A percentile compares a stretch with the other conserved stretches of the same genome.
These are phyloP conservation scores for Tripidium arundinaceum DNA, from an alignment of 202 grass and related monocot species.

Conservation along the genomic window DNA sequence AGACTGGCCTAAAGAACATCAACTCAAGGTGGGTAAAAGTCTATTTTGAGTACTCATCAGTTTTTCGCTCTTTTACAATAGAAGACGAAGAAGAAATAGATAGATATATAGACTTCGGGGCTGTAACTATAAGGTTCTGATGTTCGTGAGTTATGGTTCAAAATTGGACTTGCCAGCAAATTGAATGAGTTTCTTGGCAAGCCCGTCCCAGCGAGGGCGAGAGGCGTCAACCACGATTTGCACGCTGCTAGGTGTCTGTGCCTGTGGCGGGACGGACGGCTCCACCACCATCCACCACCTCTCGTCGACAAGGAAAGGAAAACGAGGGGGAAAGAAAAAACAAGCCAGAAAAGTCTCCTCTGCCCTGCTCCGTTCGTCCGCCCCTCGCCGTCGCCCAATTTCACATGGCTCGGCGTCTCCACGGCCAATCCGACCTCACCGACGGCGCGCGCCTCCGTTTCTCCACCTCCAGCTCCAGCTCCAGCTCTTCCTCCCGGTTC, in stretches of 20 bases:
- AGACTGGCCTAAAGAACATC: too few relatives aligned
- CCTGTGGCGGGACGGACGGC: not conserved
- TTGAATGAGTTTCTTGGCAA: not conserved
- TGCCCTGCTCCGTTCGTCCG: not conserved
- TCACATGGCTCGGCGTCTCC: conserved; percentile 21
- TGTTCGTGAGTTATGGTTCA: not conserved
- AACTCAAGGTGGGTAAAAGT: too few relatives aligned
- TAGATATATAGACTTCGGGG: too few relatives aligned
- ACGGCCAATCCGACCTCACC: conserved; percentile 18
- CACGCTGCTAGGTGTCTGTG: not conserved
- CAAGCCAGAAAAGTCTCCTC: not conserved
- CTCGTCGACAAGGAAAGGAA: conserved; percentile 6
- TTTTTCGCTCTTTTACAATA: too few relatives aligned
- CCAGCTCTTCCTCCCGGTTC: conserved; percentile 4
- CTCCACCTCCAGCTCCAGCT: not conserved
- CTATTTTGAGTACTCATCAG: too few relatives aligned
- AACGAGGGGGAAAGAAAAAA: not conserved
- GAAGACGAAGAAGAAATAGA: too few relatives aligned
- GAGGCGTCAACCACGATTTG: not conserved
- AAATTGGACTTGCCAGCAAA: not conserved
- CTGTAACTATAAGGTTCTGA: too few relatives aligned
- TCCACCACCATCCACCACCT: not conserved
- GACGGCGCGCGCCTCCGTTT: conserved; percentile 9
- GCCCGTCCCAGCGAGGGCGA: not conserved
- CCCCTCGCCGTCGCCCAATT: not conserved